phyloP scores from a whole-genome alignment of 2,329 filamentous ascomycete species.

The Rhinocladiella similis region DNA sequence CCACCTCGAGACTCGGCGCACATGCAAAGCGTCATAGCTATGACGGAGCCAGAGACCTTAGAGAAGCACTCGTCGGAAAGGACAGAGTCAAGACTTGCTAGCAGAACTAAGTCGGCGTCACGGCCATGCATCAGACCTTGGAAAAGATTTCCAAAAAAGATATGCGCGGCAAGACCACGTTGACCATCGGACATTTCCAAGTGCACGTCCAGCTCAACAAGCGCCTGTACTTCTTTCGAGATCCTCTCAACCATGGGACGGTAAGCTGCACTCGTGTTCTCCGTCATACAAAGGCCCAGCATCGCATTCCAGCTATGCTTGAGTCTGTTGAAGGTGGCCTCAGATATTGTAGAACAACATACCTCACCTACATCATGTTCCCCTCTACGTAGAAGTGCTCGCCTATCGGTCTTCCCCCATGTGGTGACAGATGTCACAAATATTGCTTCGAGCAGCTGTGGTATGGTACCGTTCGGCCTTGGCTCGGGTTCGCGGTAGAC shows the following conservation, averaged over 20 bases:
- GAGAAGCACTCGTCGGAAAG: neutral
- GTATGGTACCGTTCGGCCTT: neutral
- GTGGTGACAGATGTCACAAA: neutral
- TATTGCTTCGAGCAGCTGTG: neutral
- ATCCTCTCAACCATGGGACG: conserved; percentile 1
- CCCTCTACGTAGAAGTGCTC: neutral
- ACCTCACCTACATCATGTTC: too few relatives aligned
- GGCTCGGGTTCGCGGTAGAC: neutral
- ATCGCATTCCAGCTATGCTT: neutral
- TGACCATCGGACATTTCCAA: conserved; percentile 3
- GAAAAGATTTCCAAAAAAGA: conserved; percentile 11
- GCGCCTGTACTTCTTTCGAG: conserved; percentile 6
- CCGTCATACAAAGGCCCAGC: neutral
- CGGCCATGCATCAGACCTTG: neutral
- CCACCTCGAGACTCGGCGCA: neutral
- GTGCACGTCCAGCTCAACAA: conserved; percentile 4
- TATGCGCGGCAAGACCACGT: conserved; percentile 5
- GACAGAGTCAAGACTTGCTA: conserved; percentile 6
- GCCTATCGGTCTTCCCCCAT: neutral
- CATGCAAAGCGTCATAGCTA: neutral
- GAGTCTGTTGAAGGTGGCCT: conserved; percentile 1
- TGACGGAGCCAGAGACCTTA: neutral
- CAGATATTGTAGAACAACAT: neutral
- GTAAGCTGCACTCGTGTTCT: neutral
- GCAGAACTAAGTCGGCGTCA: neutral